Conservation (phyloP, 2,329 filamentous ascomycete genomes). For the Chaetomium olivaceum region DNA sequence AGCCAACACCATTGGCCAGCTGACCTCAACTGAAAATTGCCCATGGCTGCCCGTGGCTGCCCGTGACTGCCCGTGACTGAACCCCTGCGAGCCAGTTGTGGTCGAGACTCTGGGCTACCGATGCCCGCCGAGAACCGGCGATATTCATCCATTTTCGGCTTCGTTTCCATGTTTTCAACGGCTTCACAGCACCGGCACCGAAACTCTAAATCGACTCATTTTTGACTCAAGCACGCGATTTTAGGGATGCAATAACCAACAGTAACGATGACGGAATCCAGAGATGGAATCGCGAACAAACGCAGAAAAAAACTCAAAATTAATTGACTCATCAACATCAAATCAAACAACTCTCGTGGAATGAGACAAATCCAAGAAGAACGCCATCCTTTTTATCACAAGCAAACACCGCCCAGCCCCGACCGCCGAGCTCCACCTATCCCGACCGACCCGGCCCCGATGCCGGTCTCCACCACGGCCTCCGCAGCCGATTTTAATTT, state of each 20-base stretch:
- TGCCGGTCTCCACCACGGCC: neutral
- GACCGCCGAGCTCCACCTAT: neutral
- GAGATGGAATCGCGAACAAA: neutral
- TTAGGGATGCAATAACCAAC: neutral
- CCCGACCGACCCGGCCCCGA: neutral
- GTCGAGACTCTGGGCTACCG: slow-evolving; percentile 9
- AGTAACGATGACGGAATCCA: neutral
- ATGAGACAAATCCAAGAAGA: neutral
- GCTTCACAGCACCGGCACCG: neutral
- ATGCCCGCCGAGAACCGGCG: slow-evolving; percentile 20
- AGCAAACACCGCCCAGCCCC: neutral
- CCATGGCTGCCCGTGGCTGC: neutral
- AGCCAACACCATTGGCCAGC: slow-evolving; percentile 21
- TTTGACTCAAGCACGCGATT: slow-evolving; percentile 4
- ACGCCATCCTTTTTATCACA: neutral
- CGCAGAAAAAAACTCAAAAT: neutral
- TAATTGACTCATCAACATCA: neutral
- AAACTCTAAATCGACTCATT: neutral
- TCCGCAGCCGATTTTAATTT: neutral
- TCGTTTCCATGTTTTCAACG: neutral
- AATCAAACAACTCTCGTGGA: neutral
- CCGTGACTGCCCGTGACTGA: neutral
- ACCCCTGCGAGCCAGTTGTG: neutral
- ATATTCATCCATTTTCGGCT: neutral
- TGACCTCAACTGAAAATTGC: slow-evolving; percentile 7